Base-by-base conservation (phyloP, 768 basidiomycete species). In the Tricholoma sp. region DNA sequence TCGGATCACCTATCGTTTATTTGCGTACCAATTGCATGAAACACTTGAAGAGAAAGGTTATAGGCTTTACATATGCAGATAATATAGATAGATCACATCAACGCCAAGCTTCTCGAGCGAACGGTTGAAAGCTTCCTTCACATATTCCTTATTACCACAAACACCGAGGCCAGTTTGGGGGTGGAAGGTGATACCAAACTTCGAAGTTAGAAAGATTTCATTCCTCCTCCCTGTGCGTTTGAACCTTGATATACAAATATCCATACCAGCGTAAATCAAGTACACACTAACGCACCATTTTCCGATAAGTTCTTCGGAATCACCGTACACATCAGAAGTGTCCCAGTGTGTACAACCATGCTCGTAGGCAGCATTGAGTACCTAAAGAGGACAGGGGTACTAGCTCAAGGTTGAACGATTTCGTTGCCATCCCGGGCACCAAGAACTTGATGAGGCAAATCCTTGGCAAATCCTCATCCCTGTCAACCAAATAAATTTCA, bases 311-410 rank as follows among this genome's bases (percentile, higher is more conserved):
- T 39, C 50, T 21, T 57, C 56, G 11, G 49, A 52, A 24, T 39
- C 56, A 12, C 50, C 50, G 19, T 57, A 57, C 6, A 41, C 22
- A 46, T 52, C 50, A 18, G 56, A 35, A 2, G 56, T 57, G 35
- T 57, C 56, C 56, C 56, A 57, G 19, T 51, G 49, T 16, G 37
- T 57, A 61, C 74, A 74, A 0, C 79, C 79, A 2, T 66, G 57
- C 32, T 73, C 74, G 35, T 74, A 66, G 0, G 76, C 77, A 12
- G 73, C 67, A 55, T 80, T 77, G 2, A 81, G 67, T 39, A 76
- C 64, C 74, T 76, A 54, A 16, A 27, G 24, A 27, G 24, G n/a
- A n/a, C n/a, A n/a, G n/a, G 76, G 78, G 66, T 80, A 8, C 68
- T 81, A 8, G 72, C 75, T 18, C 31, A 52, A 52, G 50, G 31